These are phyloP conservation scores for Metarhizium rileyi DNA, from an alignment of 2,329 filamentous ascomycete species.

Conservation along the genomic window DNA sequence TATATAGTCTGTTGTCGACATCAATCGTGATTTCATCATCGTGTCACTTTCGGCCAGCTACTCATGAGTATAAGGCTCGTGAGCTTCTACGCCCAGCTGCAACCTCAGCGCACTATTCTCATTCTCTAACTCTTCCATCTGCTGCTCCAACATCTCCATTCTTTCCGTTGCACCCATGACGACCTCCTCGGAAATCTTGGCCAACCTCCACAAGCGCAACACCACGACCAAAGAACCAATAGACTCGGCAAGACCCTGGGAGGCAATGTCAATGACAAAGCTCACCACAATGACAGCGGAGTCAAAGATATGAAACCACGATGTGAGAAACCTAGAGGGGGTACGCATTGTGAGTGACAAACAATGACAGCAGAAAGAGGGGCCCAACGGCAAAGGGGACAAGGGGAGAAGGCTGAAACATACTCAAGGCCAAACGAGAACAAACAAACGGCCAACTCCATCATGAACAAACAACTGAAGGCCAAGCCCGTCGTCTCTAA, in stretches of 20 bases:
- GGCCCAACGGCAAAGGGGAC: background rate
- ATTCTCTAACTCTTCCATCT: constrained; percentile 40
- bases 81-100: constrained; percentile 11
- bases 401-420: constrained; percentile 15
- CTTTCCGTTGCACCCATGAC: constrained; percentile 52
- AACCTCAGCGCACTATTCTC: constrained; percentile 27
- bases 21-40: background rate
- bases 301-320: constrained; percentile 56
- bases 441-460: constrained; percentile 48
- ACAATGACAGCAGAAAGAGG: background rate
- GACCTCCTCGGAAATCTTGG: constrained; percentile 63
- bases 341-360: background rate
- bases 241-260: constrained; percentile 50
- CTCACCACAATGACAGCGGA: constrained; percentile 50
- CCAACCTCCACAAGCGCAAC: constrained; percentile 57
- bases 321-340: constrained; percentile 40
- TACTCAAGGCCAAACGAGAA: constrained; percentile 53
- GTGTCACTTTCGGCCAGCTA: background rate
- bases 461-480: constrained; percentile 55
- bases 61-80: constrained; percentile 10
- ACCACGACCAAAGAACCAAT: constrained; percentile 58
- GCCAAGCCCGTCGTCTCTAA: constrained; percentile 45
- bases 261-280: constrained; percentile 52
- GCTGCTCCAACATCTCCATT: constrained; percentile 45
- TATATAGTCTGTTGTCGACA: background rate